Evolutionary conservation across 305 asterid genomes (phyloP), one percentile per base, ranked within the genome.

Genomic region (Solanum hybrid): DNA sequence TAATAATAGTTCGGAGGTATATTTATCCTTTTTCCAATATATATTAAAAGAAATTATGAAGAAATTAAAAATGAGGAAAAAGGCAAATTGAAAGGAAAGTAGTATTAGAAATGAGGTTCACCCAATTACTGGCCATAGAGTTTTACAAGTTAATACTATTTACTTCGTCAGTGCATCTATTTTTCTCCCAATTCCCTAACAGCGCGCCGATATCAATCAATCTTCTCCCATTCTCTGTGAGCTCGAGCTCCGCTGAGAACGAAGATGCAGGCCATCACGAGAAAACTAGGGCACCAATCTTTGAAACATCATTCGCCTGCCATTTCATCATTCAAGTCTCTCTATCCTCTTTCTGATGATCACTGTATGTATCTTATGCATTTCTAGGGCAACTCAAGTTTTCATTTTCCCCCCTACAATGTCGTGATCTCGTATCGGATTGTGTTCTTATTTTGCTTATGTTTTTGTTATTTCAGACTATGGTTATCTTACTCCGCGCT

Each of bases 251-350:
- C 51, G 81, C 87, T 73, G 36, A 27, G 90, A 89, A 31, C 76
- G 89, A 72, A 84, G 94, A 97, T 97, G 99, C 98, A 95, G 90
- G 92, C 95, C 45, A 80, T 95, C 5, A 89, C 95, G 91, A 93
- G 96, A 92, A 94, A 96, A 89, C 89, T 94, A 90, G 92, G 95
- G 87, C 93, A 92, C 76, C 98, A 90, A 72, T 93, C 91, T 91
- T 84, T 93, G 77, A 92, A 91, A 81, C 75, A 31, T 85, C 88
- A 22, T 33, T 85, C 78, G 12, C 94, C 93, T 32, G 93, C 94
- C 45, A 87, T 95, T 91, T 95, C 91, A 41, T 91, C 94, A 37
- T 85, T 92, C 91, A 93, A 92, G 86, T 94, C 95, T 24, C 79
- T 92, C 82, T 78, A 87, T 81, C 91, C 90, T 79, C 93, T 93